Percentiles rank a stretch among this genome's conserved stretches.
phyloP scores from a whole-genome alignment of 1,139 yeast genomes.

The Meyerozyma carpophila region DNA sequence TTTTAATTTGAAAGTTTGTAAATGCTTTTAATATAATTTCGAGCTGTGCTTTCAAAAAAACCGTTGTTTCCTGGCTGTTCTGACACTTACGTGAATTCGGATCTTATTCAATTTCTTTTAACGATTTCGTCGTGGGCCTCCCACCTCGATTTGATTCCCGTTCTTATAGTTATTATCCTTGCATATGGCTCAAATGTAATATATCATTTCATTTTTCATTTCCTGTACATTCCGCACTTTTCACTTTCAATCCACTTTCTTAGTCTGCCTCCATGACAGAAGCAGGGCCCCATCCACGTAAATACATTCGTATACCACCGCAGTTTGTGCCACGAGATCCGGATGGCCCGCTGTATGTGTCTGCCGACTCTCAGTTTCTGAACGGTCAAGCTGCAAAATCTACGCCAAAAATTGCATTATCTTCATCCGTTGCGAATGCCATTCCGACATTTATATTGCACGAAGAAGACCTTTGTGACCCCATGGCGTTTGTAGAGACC shows the following conservation, averaged over 20 bases:
- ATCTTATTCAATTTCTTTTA: not conserved
- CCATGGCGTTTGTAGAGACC: conserved; percentile 46
- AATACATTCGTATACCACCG: not conserved
- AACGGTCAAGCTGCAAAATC: not conserved
- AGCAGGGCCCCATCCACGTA: not conserved
- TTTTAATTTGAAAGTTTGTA: not conserved
- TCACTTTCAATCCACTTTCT: not conserved
- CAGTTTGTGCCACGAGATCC: not conserved
- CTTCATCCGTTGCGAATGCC: not conserved
- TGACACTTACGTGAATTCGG: not conserved
- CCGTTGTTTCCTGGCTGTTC: not conserved
- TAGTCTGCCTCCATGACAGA: not conserved
- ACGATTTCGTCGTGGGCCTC: not conserved
- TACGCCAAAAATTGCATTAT: not conserved
- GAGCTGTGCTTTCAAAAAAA: not conserved
- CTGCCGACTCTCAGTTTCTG: not conserved
- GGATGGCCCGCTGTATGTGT: not conserved
- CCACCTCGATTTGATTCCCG: too few relatives aligned
- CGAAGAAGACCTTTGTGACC: conserved; percentile 24
- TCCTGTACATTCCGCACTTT: not conserved
- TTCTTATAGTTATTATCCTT: too few relatives aligned
- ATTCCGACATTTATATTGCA: not conserved
- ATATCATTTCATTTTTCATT: not conserved
- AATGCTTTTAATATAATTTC: conserved; percentile 2
- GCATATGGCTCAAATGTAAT: not conserved